These are phyloP conservation scores for Albophoma yamanashiensis DNA, from an alignment of 2,329 filamentous ascomycete species.

Conservation along the genomic window DNA sequence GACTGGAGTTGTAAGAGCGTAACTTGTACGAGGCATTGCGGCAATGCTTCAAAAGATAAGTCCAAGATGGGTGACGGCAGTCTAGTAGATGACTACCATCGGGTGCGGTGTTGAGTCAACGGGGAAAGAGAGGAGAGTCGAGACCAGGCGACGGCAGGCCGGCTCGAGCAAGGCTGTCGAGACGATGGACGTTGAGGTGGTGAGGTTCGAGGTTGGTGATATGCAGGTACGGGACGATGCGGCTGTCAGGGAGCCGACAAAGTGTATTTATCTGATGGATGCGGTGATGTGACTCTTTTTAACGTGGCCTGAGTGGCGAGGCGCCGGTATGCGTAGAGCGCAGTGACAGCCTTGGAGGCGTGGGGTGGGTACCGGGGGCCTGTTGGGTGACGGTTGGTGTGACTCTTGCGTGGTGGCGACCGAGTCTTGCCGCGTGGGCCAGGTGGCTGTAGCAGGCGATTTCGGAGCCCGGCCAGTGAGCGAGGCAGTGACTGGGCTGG, in stretches of 20 bases:
- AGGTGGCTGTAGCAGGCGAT: conserved; percentile 24
- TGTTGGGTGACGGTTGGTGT: conserved; percentile 15
- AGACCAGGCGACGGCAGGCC: background rate
- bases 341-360: conserved; percentile 13
- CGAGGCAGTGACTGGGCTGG: conserved; percentile 11
- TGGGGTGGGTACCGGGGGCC: conserved; percentile 13
- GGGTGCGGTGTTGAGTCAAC: background rate
- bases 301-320: conserved; percentile 23
- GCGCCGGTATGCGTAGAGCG: conserved; percentile 5
- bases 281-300: conserved; percentile 23
- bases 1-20: conserved; percentile 43
- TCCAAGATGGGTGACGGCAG: conserved; percentile 14
- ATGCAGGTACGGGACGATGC: conserved; percentile 19
- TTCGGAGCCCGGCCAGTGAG: conserved; percentile 19
- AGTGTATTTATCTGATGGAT: conserved; percentile 18
- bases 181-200: background rate
- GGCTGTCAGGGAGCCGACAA: conserved; percentile 9
- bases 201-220: conserved; percentile 7
- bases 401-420: conserved; percentile 27
- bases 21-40: conserved; percentile 50
- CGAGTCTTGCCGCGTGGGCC: conserved; percentile 18
- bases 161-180: background rate
- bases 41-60: conserved; percentile 20
- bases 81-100: conserved; percentile 6
- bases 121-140: background rate